A percentile compares a stretch with the other conserved stretches of the same genome.
These are phyloP conservation scores for Podospora didyma DNA, from an alignment of 495 filamentous ascomycete genomes.

Conservation along the genomic window DNA sequence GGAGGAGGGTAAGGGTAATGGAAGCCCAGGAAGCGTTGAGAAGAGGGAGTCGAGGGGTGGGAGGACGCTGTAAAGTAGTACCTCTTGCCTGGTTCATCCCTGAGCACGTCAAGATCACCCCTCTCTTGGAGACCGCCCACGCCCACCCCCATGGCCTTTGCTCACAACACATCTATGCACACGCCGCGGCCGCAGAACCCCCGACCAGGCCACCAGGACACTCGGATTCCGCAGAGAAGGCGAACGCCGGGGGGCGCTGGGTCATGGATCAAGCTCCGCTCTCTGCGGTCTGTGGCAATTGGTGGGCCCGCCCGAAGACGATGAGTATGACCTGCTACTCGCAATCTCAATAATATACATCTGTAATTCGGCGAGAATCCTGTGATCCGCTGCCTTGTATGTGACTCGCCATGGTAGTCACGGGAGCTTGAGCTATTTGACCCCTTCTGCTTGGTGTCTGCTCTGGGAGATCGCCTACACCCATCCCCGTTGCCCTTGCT, in stretches of 20 bases:
- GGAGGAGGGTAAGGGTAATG: neutral
- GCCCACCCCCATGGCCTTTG: neutral
- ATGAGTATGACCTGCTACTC: no score
- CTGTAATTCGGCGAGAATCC: neutral
- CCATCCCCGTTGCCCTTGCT: neutral
- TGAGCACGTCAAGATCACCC: no score
- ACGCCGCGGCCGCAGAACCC: neutral
- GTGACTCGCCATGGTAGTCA: neutral
- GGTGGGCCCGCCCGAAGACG: no score
- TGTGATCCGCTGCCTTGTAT: neutral
- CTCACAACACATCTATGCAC: neutral
- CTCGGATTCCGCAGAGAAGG: neutral
- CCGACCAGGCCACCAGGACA: no score
- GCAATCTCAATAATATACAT: no score
- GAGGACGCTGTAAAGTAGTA: neutral
- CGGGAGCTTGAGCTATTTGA: neutral
- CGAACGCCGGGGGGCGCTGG: no score
- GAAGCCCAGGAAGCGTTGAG: neutral
- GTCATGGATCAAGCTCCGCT: no score
- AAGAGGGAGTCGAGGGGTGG: neutral
- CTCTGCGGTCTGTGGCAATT: no score
- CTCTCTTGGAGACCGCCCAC: no score
- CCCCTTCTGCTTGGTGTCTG: neutral
- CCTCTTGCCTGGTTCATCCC: neutral
- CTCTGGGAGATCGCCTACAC: neutral